phyloP scores from a whole-genome alignment of 2,329 filamentous ascomycete species.

The Davidsoniella eucalypti region DNA sequence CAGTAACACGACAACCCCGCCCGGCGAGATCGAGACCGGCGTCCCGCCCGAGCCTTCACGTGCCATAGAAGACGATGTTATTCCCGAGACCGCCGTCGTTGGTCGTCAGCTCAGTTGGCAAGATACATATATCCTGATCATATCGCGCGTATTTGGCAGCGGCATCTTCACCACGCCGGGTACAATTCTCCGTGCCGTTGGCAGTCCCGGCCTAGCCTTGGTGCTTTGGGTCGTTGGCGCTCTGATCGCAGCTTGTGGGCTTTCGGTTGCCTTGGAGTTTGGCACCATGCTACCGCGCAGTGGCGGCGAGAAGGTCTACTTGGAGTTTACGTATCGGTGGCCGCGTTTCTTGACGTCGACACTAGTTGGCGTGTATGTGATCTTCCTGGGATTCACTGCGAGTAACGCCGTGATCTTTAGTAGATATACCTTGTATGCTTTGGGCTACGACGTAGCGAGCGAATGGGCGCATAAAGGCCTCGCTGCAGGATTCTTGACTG shows the following conservation, averaged over 20 bases:
- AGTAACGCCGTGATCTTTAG: constrained; percentile 56
- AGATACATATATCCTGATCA: constrained; percentile 49
- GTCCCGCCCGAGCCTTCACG: background rate
- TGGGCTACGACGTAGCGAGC: constrained; percentile 29
- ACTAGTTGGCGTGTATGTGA: constrained; percentile 44
- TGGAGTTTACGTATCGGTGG: constrained; percentile 49
- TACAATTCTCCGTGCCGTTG: constrained; percentile 47
- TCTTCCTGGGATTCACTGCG: constrained; percentile 49
- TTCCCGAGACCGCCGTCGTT: constrained; percentile 40
- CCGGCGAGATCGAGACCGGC: background rate
- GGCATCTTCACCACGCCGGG: constrained; percentile 59
- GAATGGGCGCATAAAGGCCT: constrained; percentile 33
- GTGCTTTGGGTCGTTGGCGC: constrained; percentile 47
- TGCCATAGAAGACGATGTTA: constrained; percentile 36
- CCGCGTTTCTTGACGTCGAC: constrained; percentile 49
- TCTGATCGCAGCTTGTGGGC: constrained; percentile 40
- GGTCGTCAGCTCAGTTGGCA: constrained; percentile 46
- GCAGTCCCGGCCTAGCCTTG: constrained; percentile 48
- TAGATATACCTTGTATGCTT: constrained; percentile 45
- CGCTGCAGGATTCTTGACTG: constrained; percentile 38
- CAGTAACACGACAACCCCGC: background rate
- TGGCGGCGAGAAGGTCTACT: constrained; percentile 53
- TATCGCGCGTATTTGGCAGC: constrained; percentile 51
- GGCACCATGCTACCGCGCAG: constrained; percentile 55
- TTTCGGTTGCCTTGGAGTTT: constrained; percentile 48